Evolutionary conservation across 106 monocot species (phyloP), one percentile per base, ranked within the genome.

Genomic region (Acorus calamus): DNA sequence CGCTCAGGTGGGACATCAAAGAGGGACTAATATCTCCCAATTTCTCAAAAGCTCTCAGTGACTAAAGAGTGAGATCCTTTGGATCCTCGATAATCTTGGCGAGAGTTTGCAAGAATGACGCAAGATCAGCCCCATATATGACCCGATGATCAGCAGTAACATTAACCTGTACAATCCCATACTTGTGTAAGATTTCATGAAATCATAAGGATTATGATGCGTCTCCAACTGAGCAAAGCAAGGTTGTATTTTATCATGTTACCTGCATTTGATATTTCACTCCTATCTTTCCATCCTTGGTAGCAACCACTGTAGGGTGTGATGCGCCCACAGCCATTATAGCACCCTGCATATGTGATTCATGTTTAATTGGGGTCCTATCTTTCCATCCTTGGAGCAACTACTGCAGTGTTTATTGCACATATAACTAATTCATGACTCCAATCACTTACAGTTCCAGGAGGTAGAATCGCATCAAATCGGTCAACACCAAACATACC

Each of bases 321-420:
- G 92, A 87, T 63, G 82, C 72, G n/a, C 92, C 92, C 9, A 92
- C 87, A 8, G 92, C 92, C 92, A 92, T 92, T 69, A 87, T 92
- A 46, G 87, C 92, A 53, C 92, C 84, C 87, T 92, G 79, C 47
- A 78, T 28, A 28, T 28, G 28, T 28, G 28, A 28, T 28, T 28
- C 28, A 28, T 28, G 28, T 28, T 28, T 28, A 28, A 28, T 28
- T 28, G 1, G 28, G 28, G 28, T 55, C 87, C 84, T 57, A 92
- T 84, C 50, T 82, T 78, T 50, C 82, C 80, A 56, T 85, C 92
- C 70, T 84, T 82, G 7, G 84, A 46, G 78, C 92, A 49, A 84
- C 81, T 60, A 92, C 66, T 47, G 82, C 78, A 53, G 87, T 84
- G 46, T 79, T 64, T 2, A 87, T 84, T 63, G 82, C 72, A 14